Conservation (phyloP, 257 asterid species). For the Solanum virginianum region DNA sequence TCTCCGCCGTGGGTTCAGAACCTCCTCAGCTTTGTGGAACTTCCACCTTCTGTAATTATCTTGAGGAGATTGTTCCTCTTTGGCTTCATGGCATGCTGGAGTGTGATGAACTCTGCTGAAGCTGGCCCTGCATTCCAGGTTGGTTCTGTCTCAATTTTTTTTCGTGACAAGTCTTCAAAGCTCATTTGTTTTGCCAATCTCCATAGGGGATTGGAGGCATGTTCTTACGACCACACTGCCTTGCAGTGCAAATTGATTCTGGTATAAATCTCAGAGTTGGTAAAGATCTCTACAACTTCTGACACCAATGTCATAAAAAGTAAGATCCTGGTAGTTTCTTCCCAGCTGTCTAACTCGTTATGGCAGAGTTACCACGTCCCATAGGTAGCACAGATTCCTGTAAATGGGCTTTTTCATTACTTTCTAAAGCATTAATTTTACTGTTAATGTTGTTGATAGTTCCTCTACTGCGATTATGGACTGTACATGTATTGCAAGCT, state of each 20-base stretch:
- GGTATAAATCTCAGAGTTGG: neutral
- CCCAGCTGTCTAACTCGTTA: neutral
- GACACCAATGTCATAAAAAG: neutral
- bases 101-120: conserved; percentile 90
- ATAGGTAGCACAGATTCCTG: neutral
- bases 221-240: neutral
- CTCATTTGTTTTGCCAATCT: neutral
- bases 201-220: neutral
- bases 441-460: neutral
- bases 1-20: conserved; percentile 95
- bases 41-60: conserved; percentile 75
- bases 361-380: neutral
- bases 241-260: neutral
- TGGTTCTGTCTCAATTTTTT: neutral
- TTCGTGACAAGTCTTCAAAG: neutral
- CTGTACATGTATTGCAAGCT: neutral
- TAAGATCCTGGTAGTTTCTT: neutral
- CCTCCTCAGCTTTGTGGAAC: conserved; percentile 73
- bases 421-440: neutral
- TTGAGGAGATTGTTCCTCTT: conserved; percentile 85
- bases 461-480: neutral
- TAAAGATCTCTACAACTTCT: neutral
- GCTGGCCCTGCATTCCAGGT: conserved; percentile 99
- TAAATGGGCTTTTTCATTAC: neutral
- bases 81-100: conserved; percentile 94